Percentiles rank a stretch among this genome's conserved stretches.
Evolutionary conservation across 805 yeast genomes (phyloP).

Genomic region (Candida sithepensis): DNA sequence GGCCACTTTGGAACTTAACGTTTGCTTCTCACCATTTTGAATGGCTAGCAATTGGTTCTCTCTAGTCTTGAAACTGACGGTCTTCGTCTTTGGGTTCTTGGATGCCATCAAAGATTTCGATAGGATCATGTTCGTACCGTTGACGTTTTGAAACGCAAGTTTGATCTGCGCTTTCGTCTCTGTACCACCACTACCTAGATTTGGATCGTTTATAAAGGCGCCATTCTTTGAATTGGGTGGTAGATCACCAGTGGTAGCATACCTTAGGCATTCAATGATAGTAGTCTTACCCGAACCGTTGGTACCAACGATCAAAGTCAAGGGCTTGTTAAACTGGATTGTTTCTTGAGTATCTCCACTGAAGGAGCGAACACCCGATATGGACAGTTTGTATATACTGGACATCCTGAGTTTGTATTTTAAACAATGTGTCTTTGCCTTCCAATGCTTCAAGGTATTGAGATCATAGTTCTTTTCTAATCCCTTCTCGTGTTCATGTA

Average conservation of each 20-base stretch:
- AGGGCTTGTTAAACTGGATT: conserved; percentile 83
- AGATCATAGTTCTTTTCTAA: too few relatives aligned
- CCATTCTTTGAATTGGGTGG: conserved; percentile 97
- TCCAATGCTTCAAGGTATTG: too few relatives aligned
- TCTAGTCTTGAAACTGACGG: conserved; percentile 75
- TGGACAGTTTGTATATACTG: conserved; percentile 55
- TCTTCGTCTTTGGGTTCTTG: conserved; percentile 47
- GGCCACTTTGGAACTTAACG: conserved; percentile 75
- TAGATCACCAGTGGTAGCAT: conserved; percentile 91
- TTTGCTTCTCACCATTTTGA: conserved; percentile 61
- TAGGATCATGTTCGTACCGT: conserved; percentile 74
- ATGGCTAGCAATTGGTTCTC: conserved; percentile 82
- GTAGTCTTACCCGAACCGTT: conserved; percentile 98
- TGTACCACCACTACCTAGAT: conserved; percentile 59
- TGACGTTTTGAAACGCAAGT: conserved; percentile 72
- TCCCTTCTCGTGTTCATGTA: too few relatives aligned
- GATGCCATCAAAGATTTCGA: conserved; percentile 80
- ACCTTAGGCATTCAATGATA: conserved; percentile 87
- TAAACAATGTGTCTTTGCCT: too few relatives aligned
- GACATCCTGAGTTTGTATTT: conserved; percentile 28
- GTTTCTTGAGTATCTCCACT: conserved; percentile 82
- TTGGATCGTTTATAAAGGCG: conserved; percentile 93
- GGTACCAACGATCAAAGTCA: conserved; percentile 91
- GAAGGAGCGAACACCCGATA: conserved; percentile 89
- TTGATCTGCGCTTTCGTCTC: conserved; percentile 89